Evolutionary conservation across 1,284 basidiomycete genomes (phyloP).

Genomic region (Takashimella tepidaria): DNA sequence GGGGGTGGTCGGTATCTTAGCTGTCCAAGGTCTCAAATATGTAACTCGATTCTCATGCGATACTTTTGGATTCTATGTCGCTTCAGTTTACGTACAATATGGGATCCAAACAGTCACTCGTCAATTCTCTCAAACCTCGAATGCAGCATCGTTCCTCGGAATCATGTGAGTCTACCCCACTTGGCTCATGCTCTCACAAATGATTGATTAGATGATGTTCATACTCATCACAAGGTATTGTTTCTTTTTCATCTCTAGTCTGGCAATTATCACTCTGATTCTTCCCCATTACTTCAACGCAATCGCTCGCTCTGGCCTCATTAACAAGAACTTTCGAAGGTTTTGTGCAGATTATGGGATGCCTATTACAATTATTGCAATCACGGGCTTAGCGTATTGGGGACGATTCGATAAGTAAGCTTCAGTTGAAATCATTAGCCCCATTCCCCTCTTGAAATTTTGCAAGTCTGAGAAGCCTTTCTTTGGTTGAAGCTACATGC

Average conservation of each 20-base stretch:
- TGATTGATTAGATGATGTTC: too few species aligned
- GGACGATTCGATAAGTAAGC: slow-evolving; percentile 59
- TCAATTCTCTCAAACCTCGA: slow-evolving; percentile 56
- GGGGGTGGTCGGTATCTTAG: too few species aligned
- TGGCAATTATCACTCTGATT: slow-evolving; percentile 70
- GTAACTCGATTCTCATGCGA: slow-evolving; percentile 88
- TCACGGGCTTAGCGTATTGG: slow-evolving; percentile 77
- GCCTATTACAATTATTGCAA: slow-evolving; percentile 72
- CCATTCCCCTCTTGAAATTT: not conserved
- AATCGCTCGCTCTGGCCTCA: slow-evolving; percentile 59
- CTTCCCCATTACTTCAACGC: slow-evolving; percentile 67
- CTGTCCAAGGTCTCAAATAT: slow-evolving; percentile 74
- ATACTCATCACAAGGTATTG: not conserved
- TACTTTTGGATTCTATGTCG: slow-evolving; percentile 78
- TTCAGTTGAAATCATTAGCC: not conserved
- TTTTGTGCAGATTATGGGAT: slow-evolving; percentile 83
- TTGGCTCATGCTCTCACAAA: too few species aligned
- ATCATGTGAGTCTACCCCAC: slow-evolving; percentile 55
- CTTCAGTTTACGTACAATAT: slow-evolving; percentile 68
- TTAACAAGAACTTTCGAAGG: slow-evolving; percentile 65
- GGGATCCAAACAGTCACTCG: slow-evolving; percentile 76
- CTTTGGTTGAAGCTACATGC: too few species aligned
- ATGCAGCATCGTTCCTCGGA: slow-evolving; percentile 61
- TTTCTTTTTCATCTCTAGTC: slow-evolving; percentile 46
- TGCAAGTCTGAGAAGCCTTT: too few species aligned